Evolutionary conservation across 306 rosid species (phyloP).

Genomic region (Sesbania bispinosa): DNA sequence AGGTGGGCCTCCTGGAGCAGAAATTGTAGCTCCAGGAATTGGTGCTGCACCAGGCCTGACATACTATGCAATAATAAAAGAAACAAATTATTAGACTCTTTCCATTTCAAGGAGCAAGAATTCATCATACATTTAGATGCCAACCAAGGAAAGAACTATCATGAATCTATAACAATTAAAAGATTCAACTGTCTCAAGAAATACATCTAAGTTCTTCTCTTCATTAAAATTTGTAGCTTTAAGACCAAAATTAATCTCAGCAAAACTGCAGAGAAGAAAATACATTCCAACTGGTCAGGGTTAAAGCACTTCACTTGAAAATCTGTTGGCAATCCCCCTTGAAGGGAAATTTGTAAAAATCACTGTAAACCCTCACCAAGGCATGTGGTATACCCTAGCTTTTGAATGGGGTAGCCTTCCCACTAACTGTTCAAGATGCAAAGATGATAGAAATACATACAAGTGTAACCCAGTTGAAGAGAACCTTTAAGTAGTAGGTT

Average conservation of each 20-base stretch:
- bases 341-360: neutral
- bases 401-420: neutral
- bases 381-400: neutral
- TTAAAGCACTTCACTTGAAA: neutral
- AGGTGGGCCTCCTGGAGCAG: constrained; percentile 75
- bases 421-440: neutral
- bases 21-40: constrained; percentile 55
- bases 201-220: neutral
- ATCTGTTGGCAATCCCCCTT: constrained; percentile 1
- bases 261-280: constrained; percentile 3
- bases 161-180: neutral
- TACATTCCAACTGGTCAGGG: neutral
- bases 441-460: neutral
- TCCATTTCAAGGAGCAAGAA: neutral
- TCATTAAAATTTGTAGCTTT: neutral
- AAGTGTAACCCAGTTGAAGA: neutral
- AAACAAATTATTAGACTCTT: constrained; percentile 13
- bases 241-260: neutral
- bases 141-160: constrained; percentile 13
- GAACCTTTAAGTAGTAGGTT: neutral
- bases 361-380: neutral
- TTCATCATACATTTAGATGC: constrained; percentile 6
- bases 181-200: neutral
- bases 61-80: constrained; percentile 52
- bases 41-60: constrained; percentile 97